A percentile compares a stretch with the other conserved stretches of the same genome.
Conservation (phyloP, 768 basidiomycete species). For the Rhizopogon sp. region DNA sequence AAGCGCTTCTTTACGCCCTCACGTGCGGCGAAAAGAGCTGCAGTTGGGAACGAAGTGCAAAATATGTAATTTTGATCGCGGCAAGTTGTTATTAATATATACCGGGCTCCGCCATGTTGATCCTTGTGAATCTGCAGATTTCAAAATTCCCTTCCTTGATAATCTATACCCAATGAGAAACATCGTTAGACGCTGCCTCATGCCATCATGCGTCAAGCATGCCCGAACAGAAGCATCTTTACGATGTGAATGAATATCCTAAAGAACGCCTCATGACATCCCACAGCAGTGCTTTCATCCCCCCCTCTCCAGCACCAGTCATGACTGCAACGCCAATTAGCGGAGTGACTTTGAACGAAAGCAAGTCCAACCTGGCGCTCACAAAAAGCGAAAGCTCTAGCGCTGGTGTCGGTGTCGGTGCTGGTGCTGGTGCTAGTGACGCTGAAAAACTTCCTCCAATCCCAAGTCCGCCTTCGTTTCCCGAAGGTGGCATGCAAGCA, state of each 20-base stretch:
- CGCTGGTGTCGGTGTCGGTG: background rate
- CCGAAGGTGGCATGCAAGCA: conserved; percentile 40
- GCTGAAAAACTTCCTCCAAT: background rate
- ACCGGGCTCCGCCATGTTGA: background rate
- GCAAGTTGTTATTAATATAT: background rate
- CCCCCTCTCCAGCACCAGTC: background rate
- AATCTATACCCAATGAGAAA: conserved; percentile 1
- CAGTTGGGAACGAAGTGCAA: background rate
- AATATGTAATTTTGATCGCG: background rate
- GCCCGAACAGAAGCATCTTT: conserved; percentile 9
- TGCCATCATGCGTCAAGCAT: background rate
- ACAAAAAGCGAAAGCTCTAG: background rate
- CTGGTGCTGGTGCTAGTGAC: background rate
- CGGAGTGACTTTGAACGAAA: background rate
- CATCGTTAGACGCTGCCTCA: background rate
- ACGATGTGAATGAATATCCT: conserved; percentile 4
- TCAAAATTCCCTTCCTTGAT: background rate
- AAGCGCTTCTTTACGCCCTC: background rate
- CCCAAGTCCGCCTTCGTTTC: conserved; percentile 22
- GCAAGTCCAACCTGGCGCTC: conserved; percentile 1
- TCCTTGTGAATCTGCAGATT: background rate
- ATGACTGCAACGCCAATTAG: conserved; percentile 5
- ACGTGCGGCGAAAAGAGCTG: background rate
- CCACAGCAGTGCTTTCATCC: background rate
- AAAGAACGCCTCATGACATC: conserved; percentile 5